phyloP scores from a whole-genome alignment of 306 rosid species.

The Cajanus cajan region DNA sequence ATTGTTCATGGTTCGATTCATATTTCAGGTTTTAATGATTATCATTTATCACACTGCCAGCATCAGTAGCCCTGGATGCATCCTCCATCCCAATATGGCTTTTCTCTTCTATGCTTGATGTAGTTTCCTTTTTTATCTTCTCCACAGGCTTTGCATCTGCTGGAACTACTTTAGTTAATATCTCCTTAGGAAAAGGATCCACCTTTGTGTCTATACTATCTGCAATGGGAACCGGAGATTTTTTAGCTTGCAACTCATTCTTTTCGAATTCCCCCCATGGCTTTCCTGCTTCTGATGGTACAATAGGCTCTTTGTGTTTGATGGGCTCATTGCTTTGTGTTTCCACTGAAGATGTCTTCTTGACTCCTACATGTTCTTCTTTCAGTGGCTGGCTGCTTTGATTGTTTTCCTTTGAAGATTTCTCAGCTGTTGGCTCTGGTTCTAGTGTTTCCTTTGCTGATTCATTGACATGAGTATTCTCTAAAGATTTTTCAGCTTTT shows the following conservation, averaged over 20 bases:
- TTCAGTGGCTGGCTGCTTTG: not conserved
- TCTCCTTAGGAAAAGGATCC: constrained; percentile 24
- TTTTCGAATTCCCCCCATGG: not conserved
- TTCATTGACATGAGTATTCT: not conserved
- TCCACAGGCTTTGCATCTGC: not conserved
- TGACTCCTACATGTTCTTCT: not conserved
- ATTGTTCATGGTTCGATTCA: not conserved
- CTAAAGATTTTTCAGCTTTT: not conserved
- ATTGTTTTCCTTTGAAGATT: not conserved
- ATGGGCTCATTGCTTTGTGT: constrained; percentile 2
- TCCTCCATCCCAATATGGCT: not conserved
- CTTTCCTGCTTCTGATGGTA: not conserved
- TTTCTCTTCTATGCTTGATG: not conserved
- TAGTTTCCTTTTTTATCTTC: constrained; percentile 27
- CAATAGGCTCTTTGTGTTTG: not conserved
- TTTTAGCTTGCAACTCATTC: not conserved
- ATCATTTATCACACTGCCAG: not conserved
- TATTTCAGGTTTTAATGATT: not conserved
- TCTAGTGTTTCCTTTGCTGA: not conserved
- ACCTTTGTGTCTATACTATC: not conserved
- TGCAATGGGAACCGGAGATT: not conserved
- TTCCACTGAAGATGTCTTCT: constrained; percentile 1
- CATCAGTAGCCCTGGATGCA: constrained; percentile 21
- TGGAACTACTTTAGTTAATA: constrained; percentile 17
- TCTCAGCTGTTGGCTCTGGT: not conserved